Base-by-base conservation (phyloP, 495 filamentous ascomycete genomes). In the Clohesyomyces aquaticus region DNA sequence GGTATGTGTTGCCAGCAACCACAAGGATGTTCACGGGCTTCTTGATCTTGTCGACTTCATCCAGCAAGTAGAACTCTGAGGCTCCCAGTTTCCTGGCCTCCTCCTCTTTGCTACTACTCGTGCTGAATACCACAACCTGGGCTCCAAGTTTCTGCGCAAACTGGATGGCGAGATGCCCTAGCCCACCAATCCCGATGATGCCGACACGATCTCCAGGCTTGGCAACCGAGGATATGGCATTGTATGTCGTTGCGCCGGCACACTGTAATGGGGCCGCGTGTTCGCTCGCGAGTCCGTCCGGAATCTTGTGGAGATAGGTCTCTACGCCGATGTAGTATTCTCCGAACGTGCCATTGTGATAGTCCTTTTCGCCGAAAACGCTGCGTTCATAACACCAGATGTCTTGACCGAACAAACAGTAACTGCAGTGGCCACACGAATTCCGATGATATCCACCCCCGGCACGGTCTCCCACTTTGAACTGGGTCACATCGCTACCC, bases 131-230 rank as follows among this genome's bases (percentile, higher is more conserved):
- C 3, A 77, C 70, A 21, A 75, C 73, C 10, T 73, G 54, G 19
- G 66, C 66, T 11, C 73, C 75, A 52, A 77, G 69, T 61, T 73
- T 74, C 3, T 50, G 29, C 0, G 73, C 75, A 55, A 74, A 74
- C 53, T 74, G 72, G 46, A 88, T 85, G 1, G 85, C 86, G 49
- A 87, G 66, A 67, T 88, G 85, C 0, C 85, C 86, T 0, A 88
- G 73, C 0, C 86, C 86, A 14, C 86, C 86, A 6, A 88, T 71
- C 9, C 86, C 85, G 1, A 87, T 75, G 42, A 89, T 78, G 2
- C 86, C 85, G 19, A 88, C 85, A 0, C 78, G 77, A 32, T 83
- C 74, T 0, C 76, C 79, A 1, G 83, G 74, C 22, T 76, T 75
- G 6, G 79, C 74, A 25, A 71, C 71, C 29, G 77, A 75, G 6